phyloP scores from a whole-genome alignment of 306 rosid species.

The Trifolium dubium region DNA sequence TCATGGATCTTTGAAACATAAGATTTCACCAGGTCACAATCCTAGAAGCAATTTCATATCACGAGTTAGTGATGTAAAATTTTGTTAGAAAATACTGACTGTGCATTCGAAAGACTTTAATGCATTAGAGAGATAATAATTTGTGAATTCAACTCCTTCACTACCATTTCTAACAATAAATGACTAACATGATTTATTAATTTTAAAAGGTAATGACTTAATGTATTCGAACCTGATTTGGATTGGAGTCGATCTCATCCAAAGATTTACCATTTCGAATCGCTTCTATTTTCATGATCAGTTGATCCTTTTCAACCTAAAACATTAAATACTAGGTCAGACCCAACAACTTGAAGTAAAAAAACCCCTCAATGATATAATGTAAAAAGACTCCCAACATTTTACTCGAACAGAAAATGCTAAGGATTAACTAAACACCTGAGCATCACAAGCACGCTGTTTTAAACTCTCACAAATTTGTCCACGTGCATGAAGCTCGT shows the following conservation, averaged over 20 bases:
- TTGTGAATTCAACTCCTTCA: neutral
- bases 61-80: slow-evolving; percentile 12
- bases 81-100: slow-evolving; percentile 10
- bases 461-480: slow-evolving; percentile 45
- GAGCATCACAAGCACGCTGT: slow-evolving; percentile 50
- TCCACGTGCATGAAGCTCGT: slow-evolving; percentile 61
- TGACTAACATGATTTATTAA: neutral
- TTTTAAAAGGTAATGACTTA: neutral
- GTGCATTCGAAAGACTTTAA: slow-evolving; percentile 1
- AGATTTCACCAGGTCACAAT: slow-evolving; percentile 68
- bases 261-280: slow-evolving; percentile 85
- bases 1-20: slow-evolving; percentile 84
- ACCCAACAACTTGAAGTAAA: slow-evolving; percentile 20
- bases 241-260: slow-evolving; percentile 85
- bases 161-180: neutral
- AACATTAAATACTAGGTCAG: slow-evolving; percentile 37
- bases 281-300: slow-evolving; percentile 74
- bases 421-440: slow-evolving; percentile 42
- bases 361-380: neutral
- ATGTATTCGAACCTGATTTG: slow-evolving; percentile 62
- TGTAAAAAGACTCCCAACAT: slow-evolving; percentile 20
- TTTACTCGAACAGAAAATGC: slow-evolving; percentile 27
- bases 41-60: slow-evolving; percentile 54
- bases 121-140: neutral
- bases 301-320: slow-evolving; percentile 88